Evolutionary conservation across 2,329 filamentous ascomycete species (phyloP).

Genomic region (Chaetomium olivaceum): DNA sequence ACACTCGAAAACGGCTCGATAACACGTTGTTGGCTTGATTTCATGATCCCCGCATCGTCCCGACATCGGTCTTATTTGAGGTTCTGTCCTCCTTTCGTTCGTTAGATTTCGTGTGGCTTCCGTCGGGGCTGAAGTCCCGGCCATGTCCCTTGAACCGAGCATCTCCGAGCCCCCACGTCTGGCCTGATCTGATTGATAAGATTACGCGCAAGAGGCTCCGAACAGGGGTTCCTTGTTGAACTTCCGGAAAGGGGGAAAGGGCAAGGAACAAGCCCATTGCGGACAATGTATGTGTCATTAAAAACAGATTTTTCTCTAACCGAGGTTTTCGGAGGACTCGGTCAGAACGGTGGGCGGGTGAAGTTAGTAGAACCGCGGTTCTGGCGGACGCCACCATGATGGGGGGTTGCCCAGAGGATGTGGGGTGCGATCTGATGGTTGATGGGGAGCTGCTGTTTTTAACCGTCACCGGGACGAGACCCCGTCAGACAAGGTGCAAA

Average conservation of each 20-base stretch:
- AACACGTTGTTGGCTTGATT: neutral
- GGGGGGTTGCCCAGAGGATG: constrained; percentile 15
- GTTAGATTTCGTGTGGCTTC: too few species aligned
- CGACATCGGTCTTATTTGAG: constrained; percentile 12
- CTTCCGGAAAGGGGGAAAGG: neutral
- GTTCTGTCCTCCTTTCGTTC: neutral
- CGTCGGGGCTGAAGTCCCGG: neutral
- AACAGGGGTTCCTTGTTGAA: neutral
- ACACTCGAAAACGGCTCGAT: too few species aligned
- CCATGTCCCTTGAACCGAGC: neutral
- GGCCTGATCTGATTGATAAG: constrained; percentile 27
- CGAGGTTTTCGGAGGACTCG: too few species aligned
- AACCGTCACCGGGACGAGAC: neutral
- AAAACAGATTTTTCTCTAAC: neutral
- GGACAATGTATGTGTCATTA: constrained; percentile 12
- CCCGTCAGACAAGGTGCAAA: neutral
- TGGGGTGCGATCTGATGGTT: neutral
- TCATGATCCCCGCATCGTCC: constrained; percentile 17
- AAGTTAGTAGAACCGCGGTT: neutral
- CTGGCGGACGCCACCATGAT: constrained; percentile 8
- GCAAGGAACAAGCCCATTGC: too few species aligned
- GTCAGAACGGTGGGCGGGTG: neutral
- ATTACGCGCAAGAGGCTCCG: neutral
- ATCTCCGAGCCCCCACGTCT: neutral
- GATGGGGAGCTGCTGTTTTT: constrained; percentile 4